Base-by-base conservation (phyloP, 1,284 basidiomycete species). In the Ceratobasidium sp. region DNA sequence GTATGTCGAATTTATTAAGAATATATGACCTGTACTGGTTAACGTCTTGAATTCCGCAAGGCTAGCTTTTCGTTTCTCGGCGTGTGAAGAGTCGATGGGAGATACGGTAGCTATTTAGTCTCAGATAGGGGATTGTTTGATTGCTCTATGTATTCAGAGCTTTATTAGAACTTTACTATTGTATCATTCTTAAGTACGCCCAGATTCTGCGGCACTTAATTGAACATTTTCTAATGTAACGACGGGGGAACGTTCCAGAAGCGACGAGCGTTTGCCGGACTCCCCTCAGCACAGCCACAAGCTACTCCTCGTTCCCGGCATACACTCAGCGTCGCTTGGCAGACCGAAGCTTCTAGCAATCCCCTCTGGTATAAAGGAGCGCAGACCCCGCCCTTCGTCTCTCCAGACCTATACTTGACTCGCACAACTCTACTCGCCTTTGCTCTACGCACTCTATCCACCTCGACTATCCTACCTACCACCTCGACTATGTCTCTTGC, bases 401-500 rank as follows among this genome's bases (percentile, higher is more conserved):
- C 59, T n/a, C 39, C 63, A 53, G 29, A 43, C 7, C 7, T 24
- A 0, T 31, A 14, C 29, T 24, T 19, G 16, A n/a, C 39, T 39
- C 31, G 4, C 41, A 37, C 37, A 59, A 19, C 63, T 37, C 34
- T 37, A 49, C 63, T 39, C 24, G 9, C 16, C 43, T 22, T 62
- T 37, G 51, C 63, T 51, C 63, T 37, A 51, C 48, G 31, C 46
- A 27, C 19, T 51, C 24, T 19, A 11, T 56, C 29, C 14, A 43
- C n/a, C 59, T 51, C 62, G 2, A 16, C 14, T 49, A 27, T 19
- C 41, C 19, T 27, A n/a, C n/a, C 14, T 49, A 56, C 31, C 31
- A 58, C 24, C 24, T 11, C 22, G 14, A 34, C 31, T 11, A 65
- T 65, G 63, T 49, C 90, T 75, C 83, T 92, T 75, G 81, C 86